Base-by-base conservation (phyloP, 192 early-diverging fungal species). In the Coemansia sp. region DNA sequence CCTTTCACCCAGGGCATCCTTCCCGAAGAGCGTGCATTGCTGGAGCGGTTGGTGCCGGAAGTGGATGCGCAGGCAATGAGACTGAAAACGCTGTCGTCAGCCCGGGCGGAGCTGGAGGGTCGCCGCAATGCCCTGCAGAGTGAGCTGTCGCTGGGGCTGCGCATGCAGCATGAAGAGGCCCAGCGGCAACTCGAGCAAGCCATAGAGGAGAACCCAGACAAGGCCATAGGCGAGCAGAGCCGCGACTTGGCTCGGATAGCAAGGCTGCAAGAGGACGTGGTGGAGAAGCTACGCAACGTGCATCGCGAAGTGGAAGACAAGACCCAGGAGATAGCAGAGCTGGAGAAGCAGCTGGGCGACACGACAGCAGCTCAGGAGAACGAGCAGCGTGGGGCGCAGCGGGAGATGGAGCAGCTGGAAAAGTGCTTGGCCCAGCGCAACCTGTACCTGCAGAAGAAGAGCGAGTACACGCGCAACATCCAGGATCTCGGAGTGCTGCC, bases 401-500 rank as follows among this genome's bases (percentile, higher is more conserved):
- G 58, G 48, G 64, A 66, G 49, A 64, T 60, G 40, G 69, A 71
- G 61, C 69, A 71, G 57, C 61, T 78, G 18, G 93, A 95, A 45
- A 87, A 89, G 44, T 91, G 88, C 58, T 58, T 91, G 26, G 82
- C 85, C 17, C 81, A 84, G 53, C 70, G 85, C 45, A 86, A 77
- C 53, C 71, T 92, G 38, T 77, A 93, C 30, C 43, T 89, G 38
- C 83, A 89, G 48, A 88, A 88, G 69, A 97, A 95, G 70, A 92
- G 94, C 50, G 89, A 93, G 63, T 88, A 86, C 62, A 83, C 75
- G 40, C 76, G 84, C 50, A 91, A 89, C 56, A 92, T 97, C 59
- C 89, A 95, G 31, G 94, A 99, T 15, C 82, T 99, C 9, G 96
- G 96, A 57, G 91, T 95, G 20, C 78, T 96, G 41, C 96, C 94